Evolutionary conservation across 148 eudicot genomes (phyloP), one percentile per base, ranked within the genome.

Genomic region (Vaccinium corymbosum): DNA sequence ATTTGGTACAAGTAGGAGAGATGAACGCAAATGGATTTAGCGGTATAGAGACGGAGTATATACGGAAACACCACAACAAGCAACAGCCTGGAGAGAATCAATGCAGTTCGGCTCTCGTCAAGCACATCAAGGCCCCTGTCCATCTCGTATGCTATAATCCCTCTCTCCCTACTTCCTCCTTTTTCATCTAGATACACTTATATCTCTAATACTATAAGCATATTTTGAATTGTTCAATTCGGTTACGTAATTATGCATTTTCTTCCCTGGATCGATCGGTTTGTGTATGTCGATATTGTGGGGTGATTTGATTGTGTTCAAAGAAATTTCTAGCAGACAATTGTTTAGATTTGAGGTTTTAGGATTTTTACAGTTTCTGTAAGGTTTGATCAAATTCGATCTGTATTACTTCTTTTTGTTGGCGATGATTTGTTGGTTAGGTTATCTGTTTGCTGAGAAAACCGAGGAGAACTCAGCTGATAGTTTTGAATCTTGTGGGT

Each of bases 61-160:
- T 92, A 17, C 86, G 86, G 87, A 88, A 86, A 84, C 91, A 91
- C 81, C 98, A 95, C 73, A 80, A 93, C 73, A 83, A 56, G 74
- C 97, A 92, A 78, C 91, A 84, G 86, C 84, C 86, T 5, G 88
- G 85, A 7, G 92, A 89, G 61, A 89, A 89, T 90, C 97, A 92
- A 87, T 93, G 97, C 84, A 90, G 85, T 84, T 95, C 98, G 49
- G 81, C 91, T 53, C 93, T 95, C 35, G 88, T 95, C 81, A 93
- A 95, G 88, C 98, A 91, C 86, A 89, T 95, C 82, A 93, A 89
- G 85, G 97, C 98, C 22, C 98, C 98, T 81, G 87, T 95, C 80
- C 94, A 89, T 87, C 90, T 92, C 82, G 98, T 62, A 62, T 9
- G 2, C 9, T 93, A 92, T 78, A 29, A 7, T 83, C 49, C 35